phyloP scores from a whole-genome alignment of 2,329 filamentous ascomycete genomes.

The Aspergillus pseudoterreus region DNA sequence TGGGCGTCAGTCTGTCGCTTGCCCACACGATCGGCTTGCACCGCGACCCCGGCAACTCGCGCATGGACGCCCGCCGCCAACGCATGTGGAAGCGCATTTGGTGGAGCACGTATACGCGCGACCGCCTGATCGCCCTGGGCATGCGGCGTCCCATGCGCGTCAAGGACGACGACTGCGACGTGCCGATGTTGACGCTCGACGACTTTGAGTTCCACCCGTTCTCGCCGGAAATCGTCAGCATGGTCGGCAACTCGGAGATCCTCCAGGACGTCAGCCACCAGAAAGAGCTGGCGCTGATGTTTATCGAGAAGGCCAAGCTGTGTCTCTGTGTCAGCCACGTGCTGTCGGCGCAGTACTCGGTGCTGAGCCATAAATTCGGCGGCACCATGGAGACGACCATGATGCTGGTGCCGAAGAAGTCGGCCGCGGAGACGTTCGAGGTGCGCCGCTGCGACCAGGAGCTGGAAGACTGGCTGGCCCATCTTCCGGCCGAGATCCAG shows the following conservation, averaged over 20 bases:
- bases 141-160: slow-evolving; percentile 92
- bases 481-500: slow-evolving; percentile 67
- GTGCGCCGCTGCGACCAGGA: slow-evolving; percentile 76
- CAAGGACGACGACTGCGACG: slow-evolving; percentile 89
- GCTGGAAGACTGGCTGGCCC: slow-evolving; percentile 71
- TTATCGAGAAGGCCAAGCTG: slow-evolving; percentile 85
- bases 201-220: slow-evolving; percentile 78
- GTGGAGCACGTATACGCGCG: slow-evolving; percentile 97
- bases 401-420: slow-evolving; percentile 89
- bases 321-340: slow-evolving; percentile 88
- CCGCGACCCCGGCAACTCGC: slow-evolving; percentile 74
- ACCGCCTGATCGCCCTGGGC: slow-evolving; percentile 84
- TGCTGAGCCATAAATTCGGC: slow-evolving; percentile 75
- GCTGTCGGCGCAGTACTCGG: slow-evolving; percentile 85
- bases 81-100: slow-evolving; percentile 92
- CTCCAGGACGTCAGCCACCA: slow-evolving; percentile 71
- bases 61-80: slow-evolving; percentile 69
- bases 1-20: slow-evolving; percentile 90
- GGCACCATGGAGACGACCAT: slow-evolving; percentile 72
- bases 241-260: slow-evolving; percentile 67
- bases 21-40: slow-evolving; percentile 92
- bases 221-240: slow-evolving; percentile 63
- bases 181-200: slow-evolving; percentile 78
- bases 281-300: slow-evolving; percentile 77
- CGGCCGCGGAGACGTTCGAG: slow-evolving; percentile 74